Conservation (phyloP, 129 eudicot species). For the Chrysanthemum makinoi region DNA sequence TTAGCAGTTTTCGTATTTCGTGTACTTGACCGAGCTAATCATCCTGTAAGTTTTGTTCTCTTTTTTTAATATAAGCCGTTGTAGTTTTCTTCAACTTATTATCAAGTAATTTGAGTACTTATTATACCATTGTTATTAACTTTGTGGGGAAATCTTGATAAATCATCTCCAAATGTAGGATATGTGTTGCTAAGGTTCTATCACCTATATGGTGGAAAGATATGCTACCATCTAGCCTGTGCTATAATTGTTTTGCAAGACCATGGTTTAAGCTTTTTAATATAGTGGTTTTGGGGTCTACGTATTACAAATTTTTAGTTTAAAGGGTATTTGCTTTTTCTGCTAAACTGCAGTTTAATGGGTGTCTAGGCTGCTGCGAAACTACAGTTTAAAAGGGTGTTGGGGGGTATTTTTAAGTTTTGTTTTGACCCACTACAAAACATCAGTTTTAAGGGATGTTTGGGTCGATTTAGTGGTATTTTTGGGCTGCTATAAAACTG, state of each 20-base stretch:
- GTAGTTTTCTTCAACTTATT: slow-evolving; percentile 11
- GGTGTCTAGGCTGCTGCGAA: no score
- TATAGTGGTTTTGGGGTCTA: no score
- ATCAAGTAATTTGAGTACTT: slow-evolving; percentile 12
- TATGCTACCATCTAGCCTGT: slow-evolving; percentile 19
- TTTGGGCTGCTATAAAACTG: no score
- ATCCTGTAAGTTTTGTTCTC: slow-evolving; percentile 57
- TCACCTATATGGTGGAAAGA: slow-evolving; percentile 95
- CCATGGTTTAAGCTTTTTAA: no score
- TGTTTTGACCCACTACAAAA: no score
- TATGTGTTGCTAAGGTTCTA: slow-evolving; percentile 91
- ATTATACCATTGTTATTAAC: slow-evolving; percentile 13
- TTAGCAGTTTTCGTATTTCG: slow-evolving; percentile 80
- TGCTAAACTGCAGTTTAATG: no score
- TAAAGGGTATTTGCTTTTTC: no score
- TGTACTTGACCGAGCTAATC: slow-evolving; percentile 84
- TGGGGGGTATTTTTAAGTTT: no score
- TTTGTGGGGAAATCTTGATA: slow-evolving; percentile 87
- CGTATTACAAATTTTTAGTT: no score
- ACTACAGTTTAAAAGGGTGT: no score
- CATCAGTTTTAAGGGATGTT: no score
- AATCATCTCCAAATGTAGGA: slow-evolving; percentile 79
- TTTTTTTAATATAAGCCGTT: background rate
- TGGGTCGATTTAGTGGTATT: no score
- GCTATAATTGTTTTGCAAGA: background rate